These are phyloP conservation scores for Penicilliopsis zonata DNA, from an alignment of 495 filamentous ascomycete species.

Conservation along the genomic window DNA sequence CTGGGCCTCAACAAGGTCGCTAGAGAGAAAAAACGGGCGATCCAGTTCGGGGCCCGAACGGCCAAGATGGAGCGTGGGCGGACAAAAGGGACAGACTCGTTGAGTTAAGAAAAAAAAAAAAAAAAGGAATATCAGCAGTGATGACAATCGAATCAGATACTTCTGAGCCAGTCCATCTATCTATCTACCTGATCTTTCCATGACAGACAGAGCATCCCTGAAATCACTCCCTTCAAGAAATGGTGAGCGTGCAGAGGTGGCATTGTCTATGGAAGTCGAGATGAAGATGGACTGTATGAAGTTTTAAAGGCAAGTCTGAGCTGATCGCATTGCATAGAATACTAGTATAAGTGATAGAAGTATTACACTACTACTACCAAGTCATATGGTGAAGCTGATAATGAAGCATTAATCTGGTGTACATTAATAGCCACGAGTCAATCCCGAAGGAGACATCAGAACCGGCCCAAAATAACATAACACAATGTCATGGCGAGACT, in stretches of 20 bases:
- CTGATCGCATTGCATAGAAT: slow-evolving; percentile 11
- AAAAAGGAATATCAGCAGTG: slow-evolving; percentile 26
- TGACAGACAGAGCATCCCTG: slow-evolving; percentile 1
- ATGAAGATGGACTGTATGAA: slow-evolving; percentile 15
- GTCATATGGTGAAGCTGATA: no score
- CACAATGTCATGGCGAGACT: slow-evolving; percentile 9
- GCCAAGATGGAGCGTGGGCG: slow-evolving; percentile 73
- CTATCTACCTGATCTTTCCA: not conserved
- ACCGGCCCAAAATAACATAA: slow-evolving; percentile 26
- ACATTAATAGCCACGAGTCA: slow-evolving; percentile 52
- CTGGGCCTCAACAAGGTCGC: slow-evolving; percentile 61
- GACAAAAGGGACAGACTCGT: slow-evolving; percentile 53
- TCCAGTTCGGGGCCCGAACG: slow-evolving; percentile 77
- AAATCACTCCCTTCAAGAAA: slow-evolving; percentile 3
- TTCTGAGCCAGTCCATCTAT: slow-evolving; percentile 23
- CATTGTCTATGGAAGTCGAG: slow-evolving; percentile 3
- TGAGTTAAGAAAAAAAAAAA: slow-evolving; percentile 18
- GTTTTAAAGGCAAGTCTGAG: slow-evolving; percentile 45
- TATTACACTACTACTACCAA: slow-evolving; percentile 1
- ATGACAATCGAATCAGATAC: slow-evolving; percentile 43
- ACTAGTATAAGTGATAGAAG: slow-evolving; percentile 4
- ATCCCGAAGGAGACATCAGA: slow-evolving; percentile 46
- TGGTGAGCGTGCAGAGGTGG: slow-evolving; percentile 1
- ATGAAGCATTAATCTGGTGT: no score
- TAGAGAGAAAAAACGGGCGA: slow-evolving; percentile 83